Evolutionary conservation across 2,329 filamentous ascomycete genomes (phyloP).

Genomic region (Aspergillus proliferans): DNA sequence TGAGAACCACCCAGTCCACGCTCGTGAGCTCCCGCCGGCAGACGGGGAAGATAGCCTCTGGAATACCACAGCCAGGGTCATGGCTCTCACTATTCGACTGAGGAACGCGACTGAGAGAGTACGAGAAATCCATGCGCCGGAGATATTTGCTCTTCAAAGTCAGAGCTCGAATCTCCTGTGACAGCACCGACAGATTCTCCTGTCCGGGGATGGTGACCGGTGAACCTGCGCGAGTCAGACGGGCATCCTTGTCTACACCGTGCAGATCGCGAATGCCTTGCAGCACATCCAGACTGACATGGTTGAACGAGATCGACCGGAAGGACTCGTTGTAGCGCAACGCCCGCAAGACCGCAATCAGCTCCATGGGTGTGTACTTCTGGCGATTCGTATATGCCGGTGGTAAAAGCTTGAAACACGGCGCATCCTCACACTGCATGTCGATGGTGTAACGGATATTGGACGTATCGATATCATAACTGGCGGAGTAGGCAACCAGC

Average conservation of each 20-base stretch:
- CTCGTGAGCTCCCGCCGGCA: constrained; percentile 62
- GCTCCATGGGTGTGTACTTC: constrained; percentile 55
- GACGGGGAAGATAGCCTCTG: constrained; percentile 62
- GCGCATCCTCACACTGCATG: constrained; percentile 58
- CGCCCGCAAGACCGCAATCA: constrained; percentile 64
- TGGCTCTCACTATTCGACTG: constrained; percentile 44
- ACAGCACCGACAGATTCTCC: constrained; percentile 52
- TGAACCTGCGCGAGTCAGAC: constrained; percentile 54
- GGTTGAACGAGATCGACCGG: constrained; percentile 60
- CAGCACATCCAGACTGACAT: constrained; percentile 58
- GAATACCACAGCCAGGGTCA: constrained; percentile 62
- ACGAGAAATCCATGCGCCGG: constrained; percentile 59
- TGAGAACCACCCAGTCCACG: constrained; percentile 65
- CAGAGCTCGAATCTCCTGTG: constrained; percentile 63
- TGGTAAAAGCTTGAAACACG: constrained; percentile 58
- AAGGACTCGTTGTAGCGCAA: constrained; percentile 67
- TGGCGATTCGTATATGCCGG: constrained; percentile 44
- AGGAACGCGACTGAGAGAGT: constrained; percentile 52
- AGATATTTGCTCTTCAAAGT: constrained; percentile 60
- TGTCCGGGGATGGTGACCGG: constrained; percentile 49
- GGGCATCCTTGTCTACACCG: constrained; percentile 58
- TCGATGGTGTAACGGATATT: constrained; percentile 61
- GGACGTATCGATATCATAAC: constrained; percentile 60
- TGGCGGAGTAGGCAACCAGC: constrained; percentile 62
- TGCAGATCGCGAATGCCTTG: constrained; percentile 55